A percentile compares a stretch with the other conserved stretches of the same genome.
phyloP scores from a whole-genome alignment of 1,139 yeast genomes.

The Suhomyces kunorum region DNA sequence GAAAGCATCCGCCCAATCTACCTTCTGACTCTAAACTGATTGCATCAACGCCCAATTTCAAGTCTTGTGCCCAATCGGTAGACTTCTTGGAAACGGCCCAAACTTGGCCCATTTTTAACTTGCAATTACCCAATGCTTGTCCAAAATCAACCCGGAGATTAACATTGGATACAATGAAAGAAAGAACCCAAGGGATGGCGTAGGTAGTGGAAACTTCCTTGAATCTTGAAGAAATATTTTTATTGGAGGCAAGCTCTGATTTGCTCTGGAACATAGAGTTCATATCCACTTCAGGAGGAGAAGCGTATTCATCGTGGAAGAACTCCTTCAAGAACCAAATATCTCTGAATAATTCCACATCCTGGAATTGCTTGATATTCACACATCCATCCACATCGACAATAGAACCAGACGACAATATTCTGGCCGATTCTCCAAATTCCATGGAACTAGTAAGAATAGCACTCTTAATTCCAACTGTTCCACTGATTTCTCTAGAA shows the following conservation, averaged over 20 bases:
- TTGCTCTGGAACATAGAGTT: slow-evolving; percentile 2
- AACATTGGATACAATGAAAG: slow-evolving; percentile 56
- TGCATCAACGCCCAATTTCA: slow-evolving; percentile 60
- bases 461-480: slow-evolving; percentile 56
- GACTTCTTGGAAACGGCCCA: slow-evolving; percentile 75
- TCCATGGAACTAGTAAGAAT: slow-evolving; percentile 43
- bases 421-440: slow-evolving; percentile 36
- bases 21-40: slow-evolving; percentile 65
- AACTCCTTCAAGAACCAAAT: slow-evolving; percentile 67
- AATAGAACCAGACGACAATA: slow-evolving; percentile 56
- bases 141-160: slow-evolving; percentile 73
- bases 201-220: slow-evolving; percentile 63
- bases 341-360: slow-evolving; percentile 77
- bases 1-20: slow-evolving; percentile 72
- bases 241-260: slow-evolving; percentile 32
- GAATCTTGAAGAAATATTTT: slow-evolving; percentile 52
- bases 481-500: slow-evolving; percentile 86
- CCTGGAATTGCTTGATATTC: slow-evolving; percentile 84
- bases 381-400: slow-evolving; percentile 62
- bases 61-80: slow-evolving; percentile 70
- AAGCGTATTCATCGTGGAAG: slow-evolving; percentile 8
- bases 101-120: slow-evolving; percentile 53
- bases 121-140: slow-evolving; percentile 71
- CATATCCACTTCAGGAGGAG: slow-evolving; percentile 2
- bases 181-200: slow-evolving; percentile 76